Percentiles rank a stretch among this genome's conserved stretches.
phyloP scores from a whole-genome alignment of 805 yeast species.

The Wickerhamomyces mucosus region DNA sequence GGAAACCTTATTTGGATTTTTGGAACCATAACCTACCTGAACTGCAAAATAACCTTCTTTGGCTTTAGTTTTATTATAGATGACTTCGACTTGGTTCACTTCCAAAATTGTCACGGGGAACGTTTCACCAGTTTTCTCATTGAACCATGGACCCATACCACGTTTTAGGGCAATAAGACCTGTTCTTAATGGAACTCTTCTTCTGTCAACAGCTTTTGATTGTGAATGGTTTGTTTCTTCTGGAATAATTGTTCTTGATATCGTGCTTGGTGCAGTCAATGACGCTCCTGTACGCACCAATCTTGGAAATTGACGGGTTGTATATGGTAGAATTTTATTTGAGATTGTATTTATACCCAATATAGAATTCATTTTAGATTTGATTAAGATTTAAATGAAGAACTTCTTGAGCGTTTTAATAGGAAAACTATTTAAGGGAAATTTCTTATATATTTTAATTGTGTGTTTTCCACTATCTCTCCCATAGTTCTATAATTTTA shows the following conservation, averaged over 20 bases:
- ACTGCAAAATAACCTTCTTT: constrained; percentile 79
- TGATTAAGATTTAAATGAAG: no score
- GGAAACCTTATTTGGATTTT: constrained; percentile 50
- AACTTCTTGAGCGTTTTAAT: no score
- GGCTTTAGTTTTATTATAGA: constrained; percentile 57
- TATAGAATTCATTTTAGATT: constrained; percentile 6
- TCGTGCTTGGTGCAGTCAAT: constrained; percentile 27
- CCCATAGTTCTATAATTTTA: no score
- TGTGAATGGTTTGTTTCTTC: constrained; percentile 57
- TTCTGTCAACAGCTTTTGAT: constrained; percentile 60
- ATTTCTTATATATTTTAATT: no score
- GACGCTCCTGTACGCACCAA: constrained; percentile 25
- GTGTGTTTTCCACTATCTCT: no score
- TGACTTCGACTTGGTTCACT: constrained; percentile 81
- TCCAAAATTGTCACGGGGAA: constrained; percentile 83
- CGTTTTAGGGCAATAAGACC: constrained; percentile 78
- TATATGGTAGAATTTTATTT: constrained; percentile 7
- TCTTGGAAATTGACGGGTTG: constrained; percentile 14
- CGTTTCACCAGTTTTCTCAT: constrained; percentile 53
- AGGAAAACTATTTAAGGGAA: no score
- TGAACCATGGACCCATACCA: constrained; percentile 86
- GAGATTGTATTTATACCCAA: constrained; percentile 9
- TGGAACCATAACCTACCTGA: constrained; percentile 76
- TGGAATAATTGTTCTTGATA: constrained; percentile 21
- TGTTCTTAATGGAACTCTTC: constrained; percentile 64